Evolutionary conservation across 352 stramenopile species (phyloP), one percentile per base, ranked within the genome.

Genomic region (Phytophthora citricola): DNA sequence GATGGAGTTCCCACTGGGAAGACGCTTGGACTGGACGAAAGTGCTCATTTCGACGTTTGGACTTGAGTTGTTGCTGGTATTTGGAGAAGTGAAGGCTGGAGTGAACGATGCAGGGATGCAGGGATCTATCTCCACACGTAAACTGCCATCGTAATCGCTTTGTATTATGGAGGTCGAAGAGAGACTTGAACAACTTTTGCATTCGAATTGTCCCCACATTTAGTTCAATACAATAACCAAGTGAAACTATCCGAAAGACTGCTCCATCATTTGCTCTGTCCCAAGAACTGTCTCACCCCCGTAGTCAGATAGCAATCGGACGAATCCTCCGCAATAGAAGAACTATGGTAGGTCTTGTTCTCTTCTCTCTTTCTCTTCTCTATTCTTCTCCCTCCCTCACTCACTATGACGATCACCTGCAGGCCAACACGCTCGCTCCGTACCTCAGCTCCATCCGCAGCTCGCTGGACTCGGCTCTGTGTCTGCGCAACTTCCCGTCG

Each of bases 401-500:
- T 55, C 46, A 14, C 26, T 31, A 36, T 47, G 12, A 20, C 24
- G 5, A 6, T 17, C 41, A 14, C 29, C 8, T 38, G 20, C 32
- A 92, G 86, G 83, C 86, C 49, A 94, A 92, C 69, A 95, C 90
- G 15, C 85, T 97, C 40, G 90, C 92, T 49, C 91, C 95, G 48
- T 99, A 99, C 75, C 78, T 99, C 29, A 89, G 92, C 66, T 82
- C 89, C 47, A 97, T 98, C 69, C 87, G 92, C 60, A 86, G 90
- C 60, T 98, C 95, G 44, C 83, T 99, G 63, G 92, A 97, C 70
- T 90, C 87, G 43, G 90, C 92, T 55, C 70, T 98, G 40, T 98
- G 94, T 71, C 72, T 99, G 54, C 87, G 94, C 65, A 98, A 98
- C 73, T 99, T 99, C 69, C 94, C 95, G n/a, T 98, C 95, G 56